Evolutionary conservation across 2,329 filamentous ascomycete species (phyloP), one percentile per base, ranked within the genome.

Genomic region (Cladosporium colombiae): DNA sequence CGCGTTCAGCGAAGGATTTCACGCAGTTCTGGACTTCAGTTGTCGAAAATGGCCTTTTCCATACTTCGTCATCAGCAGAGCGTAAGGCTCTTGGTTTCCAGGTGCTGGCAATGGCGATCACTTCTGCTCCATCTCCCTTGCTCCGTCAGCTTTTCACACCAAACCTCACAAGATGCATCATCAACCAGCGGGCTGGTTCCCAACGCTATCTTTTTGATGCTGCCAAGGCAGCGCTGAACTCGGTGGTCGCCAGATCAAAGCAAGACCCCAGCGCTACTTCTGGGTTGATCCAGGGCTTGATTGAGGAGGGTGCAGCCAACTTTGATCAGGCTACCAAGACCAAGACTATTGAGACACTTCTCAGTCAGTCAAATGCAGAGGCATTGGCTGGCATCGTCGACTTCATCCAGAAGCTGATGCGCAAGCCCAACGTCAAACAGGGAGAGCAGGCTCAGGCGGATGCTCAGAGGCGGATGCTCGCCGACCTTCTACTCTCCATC

Each of bases 61-160:
- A 91, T 6, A 87, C 89, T 65, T 88, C 86, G 13, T 90, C 93
- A 8, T 96, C 93, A 1, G 88, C 93, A 52, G 92, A 93, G 71
- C 90, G 96, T 65, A 98, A 97, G 78, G 92, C 92, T 73, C 93
- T 92, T 78, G 95, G 95, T 0, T 94, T 98, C 78, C 88, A 93
- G 73, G 85, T 98, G 2, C 92, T 97, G 73, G 88, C 90, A 72
- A 91, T 90, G 73, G 86, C 93, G 71, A 80, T 97, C 4, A 80
- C 82, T 35, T 82, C 80, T 44, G 80, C 80, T 72, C 75, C 86
- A 77, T 69, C 77, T 68, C 69, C 81, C 75, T 65, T 85, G 83
- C 71, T 85, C 81, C 62, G 83, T 77, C 69, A 83, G 10, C 81
- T 97, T 0, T 96, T 98, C 76, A 93, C 91, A 72, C 88, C 89